Percentiles rank a stretch among this genome's conserved stretches.
Evolutionary conservation across 345 rosid genomes (phyloP).

Genomic region (Bruguiera sexangula): DNA sequence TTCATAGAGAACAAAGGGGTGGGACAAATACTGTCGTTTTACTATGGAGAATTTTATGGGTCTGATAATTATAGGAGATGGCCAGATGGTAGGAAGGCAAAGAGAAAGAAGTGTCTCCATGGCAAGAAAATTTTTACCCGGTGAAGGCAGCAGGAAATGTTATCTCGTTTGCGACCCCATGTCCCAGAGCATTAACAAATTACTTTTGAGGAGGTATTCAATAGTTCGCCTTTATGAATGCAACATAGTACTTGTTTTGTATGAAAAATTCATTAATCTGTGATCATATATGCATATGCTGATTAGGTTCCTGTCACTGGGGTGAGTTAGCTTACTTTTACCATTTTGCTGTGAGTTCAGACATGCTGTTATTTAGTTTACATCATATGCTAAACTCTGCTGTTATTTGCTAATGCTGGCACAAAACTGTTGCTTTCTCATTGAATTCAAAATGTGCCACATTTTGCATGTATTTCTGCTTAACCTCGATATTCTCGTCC

Average conservation of each 20-base stretch:
- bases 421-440: too few relatives aligned
- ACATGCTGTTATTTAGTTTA: too few relatives aligned
- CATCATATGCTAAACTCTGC: too few relatives aligned
- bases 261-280: not conserved
- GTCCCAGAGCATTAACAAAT: constrained; percentile 37
- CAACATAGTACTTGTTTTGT: not conserved
- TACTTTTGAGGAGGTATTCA: constrained; percentile 39
- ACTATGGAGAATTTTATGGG: constrained; percentile 56
- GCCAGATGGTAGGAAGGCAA: constrained; percentile 50
- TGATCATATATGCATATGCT: not conserved
- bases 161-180: constrained; percentile 55
- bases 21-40: constrained; percentile 52
- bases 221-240: not conserved
- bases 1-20: constrained; percentile 44
- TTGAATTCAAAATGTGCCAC: too few relatives aligned
- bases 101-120: constrained; percentile 38
- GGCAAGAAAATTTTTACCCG: constrained; percentile 62
- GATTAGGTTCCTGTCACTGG: not conserved
- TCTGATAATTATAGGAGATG: constrained; percentile 48
- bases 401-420: too few relatives aligned
- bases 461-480: too few relatives aligned
- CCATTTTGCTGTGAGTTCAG: too few relatives aligned
- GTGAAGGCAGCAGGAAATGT: constrained; percentile 65
- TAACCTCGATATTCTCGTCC: too few relatives aligned
- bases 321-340: too few relatives aligned